Evolutionary conservation across 768 basidiomycete genomes (phyloP).

Genomic region (Mycena pura): DNA sequence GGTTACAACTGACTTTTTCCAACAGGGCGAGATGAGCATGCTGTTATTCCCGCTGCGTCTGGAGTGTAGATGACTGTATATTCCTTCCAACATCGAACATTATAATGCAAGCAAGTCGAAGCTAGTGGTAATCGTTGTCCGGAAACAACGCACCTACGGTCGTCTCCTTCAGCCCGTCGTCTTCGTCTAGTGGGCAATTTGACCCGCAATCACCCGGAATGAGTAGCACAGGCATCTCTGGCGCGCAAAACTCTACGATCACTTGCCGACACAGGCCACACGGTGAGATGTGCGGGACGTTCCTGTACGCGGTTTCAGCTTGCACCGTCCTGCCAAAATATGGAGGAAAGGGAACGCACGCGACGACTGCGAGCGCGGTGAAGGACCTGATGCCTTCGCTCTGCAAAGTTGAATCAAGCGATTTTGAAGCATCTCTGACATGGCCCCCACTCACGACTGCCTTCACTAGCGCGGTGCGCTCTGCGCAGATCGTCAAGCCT

Average conservation of each 20-base stretch:
- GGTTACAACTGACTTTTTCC: conserved; percentile 6
- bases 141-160: conserved; percentile 80
- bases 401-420: conserved; percentile 43
- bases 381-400: conserved; percentile 82
- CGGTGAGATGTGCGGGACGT: conserved; percentile 60
- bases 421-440: background rate
- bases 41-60: conserved; percentile 71
- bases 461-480: conserved; percentile 92
- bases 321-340: too few species aligned
- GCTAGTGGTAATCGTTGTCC: conserved; percentile 32
- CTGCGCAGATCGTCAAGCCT: conserved; percentile 94
- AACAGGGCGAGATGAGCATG: conserved; percentile 79
- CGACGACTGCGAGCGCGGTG: conserved; percentile 76
- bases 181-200: background rate
- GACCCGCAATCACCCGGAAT: conserved; percentile 64
- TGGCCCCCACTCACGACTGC: conserved; percentile 76
- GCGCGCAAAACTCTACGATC: conserved; percentile 82
- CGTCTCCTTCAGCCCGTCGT: conserved; percentile 62
- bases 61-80: conserved; percentile 42
- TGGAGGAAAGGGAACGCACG: conserved; percentile 56
- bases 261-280: conserved; percentile 96
- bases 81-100: too few species aligned
- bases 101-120: too few species aligned
- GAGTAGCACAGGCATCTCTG: conserved; percentile 74
- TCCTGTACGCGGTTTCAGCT: too few species aligned